Evolutionary conservation across 2,329 filamentous ascomycete genomes (phyloP).

Genomic region (Cladosporium sp.): DNA sequence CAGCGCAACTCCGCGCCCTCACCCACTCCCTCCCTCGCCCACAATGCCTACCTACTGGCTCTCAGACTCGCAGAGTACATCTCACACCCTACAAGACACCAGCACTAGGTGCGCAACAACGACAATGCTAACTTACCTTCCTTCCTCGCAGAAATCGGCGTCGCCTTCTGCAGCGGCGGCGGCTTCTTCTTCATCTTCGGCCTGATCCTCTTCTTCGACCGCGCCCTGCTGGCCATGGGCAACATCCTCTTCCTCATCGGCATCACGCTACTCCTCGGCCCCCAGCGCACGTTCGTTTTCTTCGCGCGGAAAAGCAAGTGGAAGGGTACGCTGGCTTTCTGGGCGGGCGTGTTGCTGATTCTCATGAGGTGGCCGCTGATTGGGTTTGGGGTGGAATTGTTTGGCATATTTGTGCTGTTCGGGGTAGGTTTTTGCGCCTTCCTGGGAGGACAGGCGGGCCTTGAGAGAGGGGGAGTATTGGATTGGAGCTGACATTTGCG

Average conservation of each 20-base stretch:
- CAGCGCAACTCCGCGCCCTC: not conserved
- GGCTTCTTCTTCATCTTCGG: slow-evolving; percentile 89
- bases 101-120: no score
- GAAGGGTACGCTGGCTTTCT: slow-evolving; percentile 86
- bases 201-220: slow-evolving; percentile 95
- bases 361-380: slow-evolving; percentile 85
- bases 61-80: slow-evolving; percentile 87
- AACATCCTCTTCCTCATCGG: slow-evolving; percentile 98
- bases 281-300: slow-evolving; percentile 86
- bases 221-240: slow-evolving; percentile 97
- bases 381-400: slow-evolving; percentile 85
- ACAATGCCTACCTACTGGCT: slow-evolving; percentile 91
- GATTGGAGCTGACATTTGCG: slow-evolving; percentile 5
- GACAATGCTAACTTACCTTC: slow-evolving; percentile 12
- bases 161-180: slow-evolving; percentile 97
- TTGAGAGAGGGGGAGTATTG: not conserved
- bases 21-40: slow-evolving; percentile 10
- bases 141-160: slow-evolving; percentile 71
- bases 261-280: slow-evolving; percentile 90
- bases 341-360: slow-evolving; percentile 76
- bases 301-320: slow-evolving; percentile 92
- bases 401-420: slow-evolving; percentile 90
- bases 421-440: slow-evolving; percentile 46
- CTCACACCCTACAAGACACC: not conserved
- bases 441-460: not conserved